Conservation (phyloP, 805 yeast genomes). For the Saccharomycopsis lassenensis region DNA sequence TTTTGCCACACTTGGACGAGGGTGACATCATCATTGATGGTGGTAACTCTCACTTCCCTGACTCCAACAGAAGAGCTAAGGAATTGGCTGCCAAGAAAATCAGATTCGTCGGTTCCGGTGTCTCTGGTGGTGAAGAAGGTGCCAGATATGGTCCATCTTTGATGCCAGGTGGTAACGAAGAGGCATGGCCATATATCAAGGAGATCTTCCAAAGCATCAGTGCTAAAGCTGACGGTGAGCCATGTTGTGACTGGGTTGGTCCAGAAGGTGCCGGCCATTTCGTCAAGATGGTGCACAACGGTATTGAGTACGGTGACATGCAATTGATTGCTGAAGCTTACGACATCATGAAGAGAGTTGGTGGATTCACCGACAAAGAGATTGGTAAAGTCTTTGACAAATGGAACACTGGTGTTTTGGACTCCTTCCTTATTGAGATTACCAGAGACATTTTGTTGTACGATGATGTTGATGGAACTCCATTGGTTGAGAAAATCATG, state of each 20-base stretch:
- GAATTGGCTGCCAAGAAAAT: conserved; percentile 83
- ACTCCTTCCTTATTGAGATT: conserved; percentile 93
- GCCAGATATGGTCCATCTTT: conserved; percentile 98
- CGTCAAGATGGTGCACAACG: conserved; percentile 99
- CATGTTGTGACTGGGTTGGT: conserved; percentile 99
- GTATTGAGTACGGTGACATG: conserved; percentile 99
- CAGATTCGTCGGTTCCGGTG: conserved; percentile 96
- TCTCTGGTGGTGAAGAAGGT: conserved; percentile 99
- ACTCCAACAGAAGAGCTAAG: conserved; percentile 90
- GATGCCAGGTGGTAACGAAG: conserved; percentile 98
- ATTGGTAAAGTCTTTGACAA: conserved; percentile 82
- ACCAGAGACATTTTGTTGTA: conserved; percentile 88
- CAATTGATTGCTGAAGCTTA: conserved; percentile 97
- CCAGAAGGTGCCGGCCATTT: conserved; percentile 98
- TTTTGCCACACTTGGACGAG: conserved; percentile 83
- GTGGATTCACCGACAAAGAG: conserved; percentile 83
- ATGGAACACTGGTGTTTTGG: conserved; percentile 97
- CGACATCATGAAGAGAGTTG: conserved; percentile 89
- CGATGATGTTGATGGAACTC: conserved; percentile 84
- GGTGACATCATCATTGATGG: conserved; percentile 99
- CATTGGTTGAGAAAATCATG: conserved; percentile 91
- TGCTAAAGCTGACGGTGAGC: conserved; percentile 96
- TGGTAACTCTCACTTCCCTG: conserved; percentile 99
- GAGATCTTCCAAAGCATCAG: conserved; percentile 91
- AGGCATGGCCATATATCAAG: conserved; percentile 98